Evolutionary conservation across 805 yeast species (phyloP).

Genomic region (Brettanomyces sp.): DNA sequence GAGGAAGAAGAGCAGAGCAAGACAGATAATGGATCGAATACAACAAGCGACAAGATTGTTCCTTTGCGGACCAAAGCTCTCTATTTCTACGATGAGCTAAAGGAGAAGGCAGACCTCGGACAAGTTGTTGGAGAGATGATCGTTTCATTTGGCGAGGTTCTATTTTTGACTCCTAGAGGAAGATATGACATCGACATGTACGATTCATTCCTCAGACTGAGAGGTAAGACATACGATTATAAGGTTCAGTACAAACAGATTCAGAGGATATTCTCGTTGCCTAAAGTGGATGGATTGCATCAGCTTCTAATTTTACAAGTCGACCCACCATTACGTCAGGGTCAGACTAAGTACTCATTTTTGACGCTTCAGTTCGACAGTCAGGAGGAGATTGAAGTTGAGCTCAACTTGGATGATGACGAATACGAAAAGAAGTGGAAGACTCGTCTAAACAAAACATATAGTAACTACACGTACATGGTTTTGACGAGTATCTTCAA

Average conservation of each 20-base stretch:
- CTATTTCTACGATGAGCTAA: slow-evolving; percentile 81
- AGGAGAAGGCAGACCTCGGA: slow-evolving; percentile 90
- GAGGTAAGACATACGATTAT: slow-evolving; percentile 98
- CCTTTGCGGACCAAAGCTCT: slow-evolving; percentile 65
- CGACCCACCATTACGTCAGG: slow-evolving; percentile 96
- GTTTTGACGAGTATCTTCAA: slow-evolving; percentile 82
- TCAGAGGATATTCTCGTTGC: slow-evolving; percentile 83
- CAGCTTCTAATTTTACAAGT: slow-evolving; percentile 82
- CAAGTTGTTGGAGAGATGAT: slow-evolving; percentile 91
- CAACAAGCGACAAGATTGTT: slow-evolving; percentile 25
- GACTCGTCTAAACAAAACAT: slow-evolving; percentile 59
- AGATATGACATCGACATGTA: slow-evolving; percentile 96
- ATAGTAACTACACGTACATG: slow-evolving; percentile 72
- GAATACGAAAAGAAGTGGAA: slow-evolving; percentile 72
- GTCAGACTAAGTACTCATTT: slow-evolving; percentile 94
- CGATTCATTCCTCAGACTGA: slow-evolving; percentile 72
- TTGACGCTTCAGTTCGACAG: slow-evolving; percentile 80
- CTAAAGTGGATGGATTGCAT: slow-evolving; percentile 89
- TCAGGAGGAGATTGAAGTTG: slow-evolving; percentile 88
- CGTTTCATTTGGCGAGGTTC: slow-evolving; percentile 82
- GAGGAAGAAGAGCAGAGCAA: slow-evolving; percentile 2
- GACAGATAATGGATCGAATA: slow-evolving; percentile 18
- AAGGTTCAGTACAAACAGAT: slow-evolving; percentile 85
- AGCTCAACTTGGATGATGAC: slow-evolving; percentile 73
- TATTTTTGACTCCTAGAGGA: slow-evolving; percentile 96